Base-by-base conservation (phyloP, 2,329 filamentous ascomycete species). In the Rhynchosporium secalis region DNA sequence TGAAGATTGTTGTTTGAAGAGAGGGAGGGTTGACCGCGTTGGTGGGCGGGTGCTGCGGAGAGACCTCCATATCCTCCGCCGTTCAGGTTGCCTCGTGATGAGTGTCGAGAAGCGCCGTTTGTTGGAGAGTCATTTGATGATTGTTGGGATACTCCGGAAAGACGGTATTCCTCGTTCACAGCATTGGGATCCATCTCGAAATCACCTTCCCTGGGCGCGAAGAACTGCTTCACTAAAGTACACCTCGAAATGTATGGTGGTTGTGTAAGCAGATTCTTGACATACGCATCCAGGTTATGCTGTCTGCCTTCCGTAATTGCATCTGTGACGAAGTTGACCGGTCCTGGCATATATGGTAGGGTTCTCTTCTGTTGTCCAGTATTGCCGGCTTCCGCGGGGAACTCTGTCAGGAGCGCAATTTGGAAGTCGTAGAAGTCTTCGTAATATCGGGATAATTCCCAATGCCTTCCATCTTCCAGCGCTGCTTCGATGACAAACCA, bases 361-460 rank as follows among this genome's bases (percentile, higher is more conserved):
- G 89, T 92, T 61, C 95, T 88, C 73, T 89, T 88, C 72, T 92
- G 87, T 56, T 83, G 83, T 49, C 89, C 88, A 20, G 88, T 90
- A 72, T 96, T 95, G 59, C 95, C 95, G 43, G 95, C 94, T 76
- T 98, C 95, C 41, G 90, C 87, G 28, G 95, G 94, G 72, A 97
- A 98, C 68, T 88, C 91, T 49, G 92, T 94, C 55, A 99, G 85
- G 8, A 99, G 86, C 38, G 92, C 91, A 73, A 98, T 98, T 75
- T 99, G 95, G 75, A 98, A 94, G 76, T 98, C 95, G 78, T 98
- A 99, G 74, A 99, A 99, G 78, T 98, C 95, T 75, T 98, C 92
- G 73, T 99, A 99, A 73, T 96, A 95, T 66, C 95, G 87, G 45
- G 92, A 94, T 56, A 99, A 79, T 74, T 97, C 93, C 92, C 93